Evolutionary conservation across 192 early-diverging fungal genomes (phyloP), one percentile per base, ranked within the genome.

Genomic region (Dimargaris xerosporica): DNA sequence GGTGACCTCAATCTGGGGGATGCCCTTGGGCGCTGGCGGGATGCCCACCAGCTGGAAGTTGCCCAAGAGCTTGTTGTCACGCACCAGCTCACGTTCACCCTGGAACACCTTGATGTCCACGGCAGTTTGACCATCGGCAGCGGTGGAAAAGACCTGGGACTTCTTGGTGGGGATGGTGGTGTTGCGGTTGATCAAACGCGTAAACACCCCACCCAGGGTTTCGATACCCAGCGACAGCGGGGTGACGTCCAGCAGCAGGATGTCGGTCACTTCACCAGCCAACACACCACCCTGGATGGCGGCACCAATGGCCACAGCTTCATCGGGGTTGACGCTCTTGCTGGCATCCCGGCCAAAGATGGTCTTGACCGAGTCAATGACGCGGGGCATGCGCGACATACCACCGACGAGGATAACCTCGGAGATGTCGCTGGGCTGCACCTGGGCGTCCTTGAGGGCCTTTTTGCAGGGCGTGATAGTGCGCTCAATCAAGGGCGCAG

Each of bases 91-190:
- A 77, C 96, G 88, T 83, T 98, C 96, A 63, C 96, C 96, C 74
- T 98, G 96, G 87, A 86, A 98, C 28, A 98, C 94, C 75, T 85
- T 89, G 76, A 98, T 92, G 69, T 96, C 88, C 63, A 98, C 94
- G 62, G 91, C 91, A 43, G 94, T 96, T 74, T 98, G 96, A 9
- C 91, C 94, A 70, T 98, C 96, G 43, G 91, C 91, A 12, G 96
- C 93, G 44, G 96, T 98, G 67, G 96, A 96, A 82, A 98, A 98
- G 64, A 91, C 83, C 75, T 98, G 96, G n/a, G 86, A 86, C 80
- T 98, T 98, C 80, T 98, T 98, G 75, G 96, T 98, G 29, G 96
- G 96, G 65, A 98, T 96, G 29, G 94, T 96, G 62, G 96, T 96
- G 80, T 98, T 98, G 64, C 94, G 82, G 76, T 84, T 91, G 77